Conservation (phyloP, 129 eudicot species). For the Cynara cardunculus region DNA sequence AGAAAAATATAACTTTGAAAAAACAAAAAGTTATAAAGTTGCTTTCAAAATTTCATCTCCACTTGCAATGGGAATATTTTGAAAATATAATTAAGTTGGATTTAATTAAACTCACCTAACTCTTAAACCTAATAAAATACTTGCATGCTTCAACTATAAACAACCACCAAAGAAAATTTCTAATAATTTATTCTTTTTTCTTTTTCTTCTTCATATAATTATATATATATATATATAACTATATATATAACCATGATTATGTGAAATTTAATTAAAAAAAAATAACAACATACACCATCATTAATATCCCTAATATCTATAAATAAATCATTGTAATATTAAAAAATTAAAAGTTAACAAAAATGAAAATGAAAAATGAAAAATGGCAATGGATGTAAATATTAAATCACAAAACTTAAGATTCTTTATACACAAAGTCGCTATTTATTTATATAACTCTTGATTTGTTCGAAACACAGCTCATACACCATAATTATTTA, state of each 20-base stretch:
- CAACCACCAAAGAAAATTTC: background rate
- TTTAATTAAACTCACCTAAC: slow-evolving; percentile 18
- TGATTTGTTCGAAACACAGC: background rate
- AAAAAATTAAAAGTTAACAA: background rate
- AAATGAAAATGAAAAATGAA: background rate
- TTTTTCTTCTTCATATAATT: background rate
- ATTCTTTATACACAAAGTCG: background rate
- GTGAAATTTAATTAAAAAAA: background rate
- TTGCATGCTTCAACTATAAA: slow-evolving; percentile 17
- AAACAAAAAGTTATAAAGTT: slow-evolving; percentile 4
- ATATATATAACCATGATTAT: background rate
- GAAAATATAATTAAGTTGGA: slow-evolving; percentile 4
- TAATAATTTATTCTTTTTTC: background rate
- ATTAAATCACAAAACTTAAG: background rate
- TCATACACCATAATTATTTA: background rate
- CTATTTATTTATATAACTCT: background rate
- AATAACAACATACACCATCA: background rate
- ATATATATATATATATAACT: background rate
- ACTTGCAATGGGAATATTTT: slow-evolving; percentile 21
- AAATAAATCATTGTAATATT: background rate
- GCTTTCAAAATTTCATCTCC: slow-evolving; percentile 22
- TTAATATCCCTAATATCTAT: background rate
- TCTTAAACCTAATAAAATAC: slow-evolving; percentile 11
- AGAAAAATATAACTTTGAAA: background rate
- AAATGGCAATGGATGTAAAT: background rate